Base-by-base conservation (phyloP, 768 basidiomycete species). In the Tricholoma bakamatsutake region DNA sequence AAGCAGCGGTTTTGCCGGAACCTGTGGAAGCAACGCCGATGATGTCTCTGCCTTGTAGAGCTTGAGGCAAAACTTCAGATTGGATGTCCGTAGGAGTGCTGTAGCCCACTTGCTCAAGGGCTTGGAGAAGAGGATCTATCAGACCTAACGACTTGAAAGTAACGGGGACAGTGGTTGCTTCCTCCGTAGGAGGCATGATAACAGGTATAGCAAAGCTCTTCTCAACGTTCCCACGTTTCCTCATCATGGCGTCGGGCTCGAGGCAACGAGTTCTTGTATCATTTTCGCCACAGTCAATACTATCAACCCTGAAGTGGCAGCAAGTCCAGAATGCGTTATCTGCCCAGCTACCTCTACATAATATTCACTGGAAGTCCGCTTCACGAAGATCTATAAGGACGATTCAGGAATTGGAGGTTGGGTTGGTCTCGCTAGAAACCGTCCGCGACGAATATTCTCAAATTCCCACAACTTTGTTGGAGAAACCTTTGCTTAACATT, bases 1-100 rank as follows among this genome's bases (percentile, higher is more conserved):
- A 98, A 18, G 97, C 95, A 13, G 94, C 96, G 0, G 97, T 98
- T 76, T 99, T 98, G 62, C 96, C 97, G 11, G 91, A 93, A 30
- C 97, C 97, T 9, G 97, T 99, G 61, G 92, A 87, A 31, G 97
- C 97, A n/a, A 99, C 88, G 17, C 97, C 97, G 56, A 99, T 98
- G 61, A 99, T 91, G 73, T 99, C 97, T 64, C 88, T 84, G 0
- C 94, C 95, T 68, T 90, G 78, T 5, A 99, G 73, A 17, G 95
- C 96, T 73, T 84, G 83, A 0, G 97, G 97, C 48, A 99, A 80
- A 34, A 80, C 80, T 65, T 93, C 84, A 2, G 76, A 73, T 70
- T 99, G 97, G 62, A 99, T 99, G 53, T 90, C 87, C 7, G 96
- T 96, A 0, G 97, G 96, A 42, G 78, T 76, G 59, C 81, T 93